Base-by-base conservation (phyloP, 768 basidiomycete species). In the Tricholoma sp. region DNA sequence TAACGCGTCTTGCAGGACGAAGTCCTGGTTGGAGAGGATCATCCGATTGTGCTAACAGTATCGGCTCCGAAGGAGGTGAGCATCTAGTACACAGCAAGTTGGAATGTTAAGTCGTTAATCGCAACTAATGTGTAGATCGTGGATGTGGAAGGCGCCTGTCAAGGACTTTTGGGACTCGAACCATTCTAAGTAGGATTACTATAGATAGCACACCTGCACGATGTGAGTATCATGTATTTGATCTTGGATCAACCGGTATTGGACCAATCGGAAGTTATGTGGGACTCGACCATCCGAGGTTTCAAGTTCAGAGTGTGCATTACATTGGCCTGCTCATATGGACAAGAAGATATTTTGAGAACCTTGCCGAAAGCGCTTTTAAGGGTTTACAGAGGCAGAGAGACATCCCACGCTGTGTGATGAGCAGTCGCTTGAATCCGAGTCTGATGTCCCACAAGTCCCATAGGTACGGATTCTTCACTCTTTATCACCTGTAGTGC, bases 41-140 rank as follows among this genome's bases (percentile, higher is more conserved):
- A 88, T 55, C 80, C 85, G 0, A 69, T 79, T 2, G 77, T 94
- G 1, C 70, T 94, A 4, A 85, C 84, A 29, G 81, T 84, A 32
- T 70, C 81, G 28, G 91, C 90, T 17, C 93, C 93, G 0, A 93
- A 94, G 67, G 93, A 94, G 82, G 89, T 87, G 10, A 49, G 68
- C 2, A 6, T 36, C 17, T 31, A 33, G 7, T 33, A 11, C 5
- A 1, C 24, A 24, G 28, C n/a, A 24, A 28, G n/a, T 17, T 2
- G 28, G 12, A 24, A 24, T 12, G 20, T 9, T 13, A 6, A 10
- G 45, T 32, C 47, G 4, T 13, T 42, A 15, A 53, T n/a, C n/a
- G 8, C 13, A 41, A 41, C 5, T 13, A 11, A n/a, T 9, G 9
- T 32, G 18, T 56, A 80, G 85, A 82, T 92, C 37, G 80, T 70